Evolutionary conservation across 2,329 filamentous ascomycete genomes (phyloP).

Genomic region (Stemphylium lycopersici): DNA sequence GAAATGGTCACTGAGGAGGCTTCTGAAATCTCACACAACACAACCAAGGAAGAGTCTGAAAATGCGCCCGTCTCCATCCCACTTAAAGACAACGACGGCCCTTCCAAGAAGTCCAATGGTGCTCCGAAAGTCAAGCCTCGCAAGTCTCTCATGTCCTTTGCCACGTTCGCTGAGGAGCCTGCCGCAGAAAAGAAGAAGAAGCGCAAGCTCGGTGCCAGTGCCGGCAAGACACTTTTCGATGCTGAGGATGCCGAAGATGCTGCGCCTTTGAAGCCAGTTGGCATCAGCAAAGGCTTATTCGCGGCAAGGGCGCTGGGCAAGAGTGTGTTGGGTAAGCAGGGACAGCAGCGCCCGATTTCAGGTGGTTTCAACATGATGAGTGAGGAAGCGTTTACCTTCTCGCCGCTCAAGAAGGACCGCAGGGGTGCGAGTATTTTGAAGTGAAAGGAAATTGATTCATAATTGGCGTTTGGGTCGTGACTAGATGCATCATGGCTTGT

Average conservation of each 20-base stretch:
- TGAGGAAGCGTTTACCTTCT: constrained; percentile 49
- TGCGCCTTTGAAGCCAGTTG: constrained; percentile 40
- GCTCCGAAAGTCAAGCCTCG: constrained; percentile 49
- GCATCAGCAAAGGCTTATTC: constrained; percentile 45
- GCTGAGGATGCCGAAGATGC: constrained; percentile 41
- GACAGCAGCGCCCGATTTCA: constrained; percentile 34
- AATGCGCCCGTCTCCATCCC: constrained; percentile 43
- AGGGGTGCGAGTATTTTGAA: constrained; percentile 36
- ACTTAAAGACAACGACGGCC: constrained; percentile 43
- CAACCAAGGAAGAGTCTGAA: constrained; percentile 48
- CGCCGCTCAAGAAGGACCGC: constrained; percentile 50
- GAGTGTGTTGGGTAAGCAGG: constrained; percentile 37
- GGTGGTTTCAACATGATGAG: constrained; percentile 46
- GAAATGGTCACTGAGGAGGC: constrained; percentile 54
- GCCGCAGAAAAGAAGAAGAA: constrained; percentile 60
- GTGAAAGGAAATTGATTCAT: constrained; percentile 7
- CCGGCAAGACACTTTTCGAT: constrained; percentile 71
- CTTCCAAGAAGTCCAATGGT: constrained; percentile 41
- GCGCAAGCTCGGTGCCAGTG: constrained; percentile 69
- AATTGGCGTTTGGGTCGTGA: background rate
- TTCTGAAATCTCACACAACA: constrained; percentile 35
- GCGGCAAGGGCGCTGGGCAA: constrained; percentile 47
- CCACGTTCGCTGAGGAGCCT: constrained; percentile 48
- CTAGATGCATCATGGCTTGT: background rate
- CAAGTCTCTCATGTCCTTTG: constrained; percentile 57